Base-by-base conservation (phyloP, 805 yeast species). In the Ogataea sp. region DNA sequence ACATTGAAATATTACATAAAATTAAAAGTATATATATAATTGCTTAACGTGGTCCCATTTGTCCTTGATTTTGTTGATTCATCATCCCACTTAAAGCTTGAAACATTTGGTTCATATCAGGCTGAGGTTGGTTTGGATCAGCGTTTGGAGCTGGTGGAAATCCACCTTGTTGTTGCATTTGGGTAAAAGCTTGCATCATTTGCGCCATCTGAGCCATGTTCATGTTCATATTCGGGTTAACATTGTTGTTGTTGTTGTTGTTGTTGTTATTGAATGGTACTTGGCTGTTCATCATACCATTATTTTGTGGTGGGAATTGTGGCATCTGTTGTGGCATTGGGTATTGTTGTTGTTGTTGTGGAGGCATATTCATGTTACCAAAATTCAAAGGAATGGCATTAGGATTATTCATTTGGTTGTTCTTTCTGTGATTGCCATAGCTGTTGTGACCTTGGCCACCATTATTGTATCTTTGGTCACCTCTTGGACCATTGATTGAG, bases 401-500 rank as follows among this genome's bases (percentile, higher is more conserved):
- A 24, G 55, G 55, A 33, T 54, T 35, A 9, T 14, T 20, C 45
- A 9, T 50, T 24, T 36, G 41, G 28, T 36, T 38, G 39, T 15
- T 33, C 42, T 26, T 42, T 35, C 33, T 39, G 37, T 25, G 7
- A 17, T 26, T 27, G n/a, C 15, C 18, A 20, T 24, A 14, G 6
- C 20, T 4, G 14, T 20, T 20, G 33, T 54, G 25, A 11, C 7
- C 15, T 45, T 36, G 42, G 27, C 34, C 36, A 41, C n/a, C 34
- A 41, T 27, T 39, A 33, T 31, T 39, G 39, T 34, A 6, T 4
- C 20, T 14, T 16, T 50, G 51, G 46, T 82, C 80, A 3, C 94
- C 83, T 55, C 81, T 78, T 25, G 95, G 95, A 4, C 95, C 95
- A 59, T 82, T 80, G 5, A 88, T 75, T 16, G 86, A 78, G 59